Evolutionary conservation across 2,329 filamentous ascomycete genomes (phyloP), one percentile per base, ranked within the genome.

Genomic region (Penicillium nordicum): DNA sequence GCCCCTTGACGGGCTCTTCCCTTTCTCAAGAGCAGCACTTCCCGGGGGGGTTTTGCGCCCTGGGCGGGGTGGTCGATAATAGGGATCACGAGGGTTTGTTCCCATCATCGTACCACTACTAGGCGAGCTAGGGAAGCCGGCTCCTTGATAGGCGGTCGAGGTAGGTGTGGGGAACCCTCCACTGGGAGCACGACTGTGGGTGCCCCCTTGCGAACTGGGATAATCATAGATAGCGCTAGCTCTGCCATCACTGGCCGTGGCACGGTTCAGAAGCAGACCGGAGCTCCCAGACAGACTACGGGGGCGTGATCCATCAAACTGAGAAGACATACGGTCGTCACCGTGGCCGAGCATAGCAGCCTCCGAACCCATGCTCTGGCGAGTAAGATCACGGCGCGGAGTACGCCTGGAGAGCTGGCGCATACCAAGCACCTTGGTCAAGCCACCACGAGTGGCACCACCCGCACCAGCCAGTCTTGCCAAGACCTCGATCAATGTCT

Each of bases 341-440:
- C 89, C 87, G 34, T 83, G 78, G 57, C 84, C 83, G 50, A 97
- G 78, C 83, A 97, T 97, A 18, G 86, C 89, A 34, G 89, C 84
- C 61, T 86, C 91, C 5, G 91, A 96, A 51, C 89, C 82, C 72
- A 94, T 88, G 69, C 91, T 97, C 66, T 89, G 86, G 58, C 91
- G 84, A 8, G 88, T 88, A 16, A 83, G 84, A 50, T 80, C 82
- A 58, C 83, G 84, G 46, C 84, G 84, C 56, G 84, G 84, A 60
- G 83, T 79, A 47, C 92, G 86, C 61, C 89, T 85, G 12, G 90
- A 90, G 40, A 97, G 79, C 72, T 97, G 92, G 45, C 92, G 88
- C 82, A 92, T 91, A 49, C 92, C 92, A 69, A 97, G 95, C 44
- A 92, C 82, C 76, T 92, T 96, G 64, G 88, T 87, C 52, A 99